Conservation (phyloP, 2,329 filamentous ascomycete species). For the Lasiodiplodia sp. region DNA sequence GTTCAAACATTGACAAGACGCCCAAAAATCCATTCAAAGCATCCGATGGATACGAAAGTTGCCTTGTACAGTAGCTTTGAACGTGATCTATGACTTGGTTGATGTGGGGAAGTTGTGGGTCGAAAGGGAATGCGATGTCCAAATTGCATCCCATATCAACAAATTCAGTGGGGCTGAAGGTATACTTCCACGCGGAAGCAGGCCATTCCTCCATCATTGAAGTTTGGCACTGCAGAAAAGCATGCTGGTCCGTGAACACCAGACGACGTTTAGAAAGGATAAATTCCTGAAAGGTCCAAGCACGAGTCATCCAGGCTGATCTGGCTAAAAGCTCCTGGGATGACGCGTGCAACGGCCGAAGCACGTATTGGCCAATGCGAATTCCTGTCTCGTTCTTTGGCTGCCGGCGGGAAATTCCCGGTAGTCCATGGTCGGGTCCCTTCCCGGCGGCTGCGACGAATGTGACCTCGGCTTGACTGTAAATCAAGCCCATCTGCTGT, state of each 20-base stretch:
- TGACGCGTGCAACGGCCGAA: constrained; percentile 37
- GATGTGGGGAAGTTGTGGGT: neutral
- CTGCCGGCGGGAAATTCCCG: neutral
- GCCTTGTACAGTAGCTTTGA: neutral
- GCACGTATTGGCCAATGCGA: neutral
- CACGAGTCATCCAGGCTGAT: constrained; percentile 28
- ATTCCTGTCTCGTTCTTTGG: neutral
- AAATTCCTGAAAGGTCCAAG: constrained; percentile 32
- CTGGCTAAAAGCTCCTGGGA: neutral
- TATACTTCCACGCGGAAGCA: neutral
- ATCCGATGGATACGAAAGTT: neutral
- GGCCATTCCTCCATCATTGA: neutral
- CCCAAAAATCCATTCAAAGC: neutral
- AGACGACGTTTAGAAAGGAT: constrained; percentile 29
- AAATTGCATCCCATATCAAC: neutral
- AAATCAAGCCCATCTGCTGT: constrained; percentile 32
- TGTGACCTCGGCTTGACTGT: constrained; percentile 30
- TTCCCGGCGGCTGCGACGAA: constrained; percentile 33
- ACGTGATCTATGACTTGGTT: neutral
- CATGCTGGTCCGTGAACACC: constrained; percentile 22
- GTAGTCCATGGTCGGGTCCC: constrained; percentile 32
- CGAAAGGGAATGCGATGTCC: neutral
- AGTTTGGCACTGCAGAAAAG: neutral
- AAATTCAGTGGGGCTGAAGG: neutral
- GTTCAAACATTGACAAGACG: neutral